Evolutionary conservation across 2,329 filamentous ascomycete genomes (phyloP), one percentile per base, ranked within the genome.

Genomic region (Didymellaceae sp.): DNA sequence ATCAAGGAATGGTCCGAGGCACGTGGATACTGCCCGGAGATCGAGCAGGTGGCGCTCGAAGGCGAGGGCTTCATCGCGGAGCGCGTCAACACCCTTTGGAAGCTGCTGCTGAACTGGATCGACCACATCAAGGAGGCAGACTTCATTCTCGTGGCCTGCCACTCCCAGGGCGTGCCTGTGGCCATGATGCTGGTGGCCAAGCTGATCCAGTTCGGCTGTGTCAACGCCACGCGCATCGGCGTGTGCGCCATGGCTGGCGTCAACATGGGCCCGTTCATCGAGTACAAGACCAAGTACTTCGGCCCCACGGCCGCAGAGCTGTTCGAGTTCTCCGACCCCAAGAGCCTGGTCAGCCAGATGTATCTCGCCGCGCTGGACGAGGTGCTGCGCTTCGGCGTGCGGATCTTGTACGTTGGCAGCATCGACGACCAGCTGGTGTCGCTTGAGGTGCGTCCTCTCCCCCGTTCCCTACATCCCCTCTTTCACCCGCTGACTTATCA

Each of bases 371-470:
- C 91, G 0, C 76, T 97, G 3, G 86, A 88, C 64, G 83, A 83
- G 8, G 87, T 88, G 1, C 78, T 99, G 6, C 82, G 86, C 13
- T 88, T 90, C 63, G 91, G 92, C 10, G 90, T 90, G 11, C 85
- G 90, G 31, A 84, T 97, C 39, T 89, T 91, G 0, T 97, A 92
- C 70, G 82, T 96, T 52, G 93, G 93, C 45, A 97, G 92, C 72
- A 95, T 99, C 42, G 94, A 99, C 70, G 94, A 99, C 72, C 94
- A 99, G 73, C 80, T 99, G 2, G 92, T 99, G 11, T 93, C 92
- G 4, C 79, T 99, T 68, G 93, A 97, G 80, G 88, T 89, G 73
- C 11, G 35, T 38, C n/a, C 2, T 7, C n/a, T n/a, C n/a, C 20
- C 9, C 28, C 10, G 4, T 13, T 24, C 10, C 22, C n/a, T 67